Conservation (phyloP, 2,329 filamentous ascomycete genomes). For the Epichloe baconii region DNA sequence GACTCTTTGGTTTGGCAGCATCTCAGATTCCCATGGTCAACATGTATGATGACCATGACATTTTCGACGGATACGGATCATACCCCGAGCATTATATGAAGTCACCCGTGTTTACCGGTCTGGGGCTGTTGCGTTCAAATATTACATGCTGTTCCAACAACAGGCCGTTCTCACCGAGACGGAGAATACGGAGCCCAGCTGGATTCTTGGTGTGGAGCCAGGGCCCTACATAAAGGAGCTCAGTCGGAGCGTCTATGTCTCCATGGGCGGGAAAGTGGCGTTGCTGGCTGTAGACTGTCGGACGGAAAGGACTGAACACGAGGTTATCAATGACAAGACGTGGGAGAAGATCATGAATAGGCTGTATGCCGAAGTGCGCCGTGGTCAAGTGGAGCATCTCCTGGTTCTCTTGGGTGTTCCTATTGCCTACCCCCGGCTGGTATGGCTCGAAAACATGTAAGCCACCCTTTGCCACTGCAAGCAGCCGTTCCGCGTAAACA, state of each 20-base stretch:
- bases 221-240: constrained; percentile 85
- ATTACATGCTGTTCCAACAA: constrained; percentile 97
- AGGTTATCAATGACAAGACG: constrained; percentile 67
- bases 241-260: constrained; percentile 78
- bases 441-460: constrained; percentile 59
- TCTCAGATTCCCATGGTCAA: constrained; percentile 98
- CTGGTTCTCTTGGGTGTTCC: constrained; percentile 78
- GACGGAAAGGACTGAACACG: constrained; percentile 75
- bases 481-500: background rate
- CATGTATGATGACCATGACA: constrained; percentile 92
- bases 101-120: constrained; percentile 74
- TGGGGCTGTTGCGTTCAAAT: constrained; percentile 91
- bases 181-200: constrained; percentile 75
- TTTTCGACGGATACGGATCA: constrained; percentile 84
- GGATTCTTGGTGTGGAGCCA: constrained; percentile 65
- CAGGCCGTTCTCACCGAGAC: constrained; percentile 76
- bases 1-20: constrained; percentile 82
- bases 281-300: constrained; percentile 83
- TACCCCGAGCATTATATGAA: constrained; percentile 89
- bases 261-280: constrained; percentile 63
- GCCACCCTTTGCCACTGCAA: constrained; percentile 15
- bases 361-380: constrained; percentile 66
- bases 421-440: constrained; percentile 63
- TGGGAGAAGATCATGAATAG: constrained; percentile 82
- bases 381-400: constrained; percentile 78